phyloP scores from a whole-genome alignment of 2,329 filamentous ascomycete genomes.

The Ceratocystis alfenasii region DNA sequence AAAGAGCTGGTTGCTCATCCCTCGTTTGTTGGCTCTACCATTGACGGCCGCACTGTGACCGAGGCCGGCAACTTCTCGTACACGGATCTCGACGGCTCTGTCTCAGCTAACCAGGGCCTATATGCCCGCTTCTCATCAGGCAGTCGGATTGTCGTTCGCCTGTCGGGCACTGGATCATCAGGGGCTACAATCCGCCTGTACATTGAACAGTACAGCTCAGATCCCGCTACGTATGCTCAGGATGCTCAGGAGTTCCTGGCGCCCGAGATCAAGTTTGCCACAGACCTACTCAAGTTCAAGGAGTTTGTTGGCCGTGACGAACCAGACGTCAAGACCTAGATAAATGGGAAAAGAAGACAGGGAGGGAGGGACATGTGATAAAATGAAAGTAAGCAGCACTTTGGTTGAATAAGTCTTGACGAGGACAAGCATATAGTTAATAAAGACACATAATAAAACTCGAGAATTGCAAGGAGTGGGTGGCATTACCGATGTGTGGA shows the following conservation, averaged over 20 bases:
- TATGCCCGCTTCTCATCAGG: conserved; percentile 91
- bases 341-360: neutral
- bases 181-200: conserved; percentile 95
- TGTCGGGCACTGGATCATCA: conserved; percentile 89
- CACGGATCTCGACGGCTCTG: conserved; percentile 94
- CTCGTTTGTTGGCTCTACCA: conserved; percentile 67
- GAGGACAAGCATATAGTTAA: conserved; percentile 5
- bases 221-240: conserved; percentile 62
- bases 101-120: conserved; percentile 90
- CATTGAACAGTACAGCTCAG: conserved; percentile 85
- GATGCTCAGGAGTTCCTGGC: conserved; percentile 91
- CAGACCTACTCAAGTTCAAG: conserved; percentile 79
- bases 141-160: conserved; percentile 84
- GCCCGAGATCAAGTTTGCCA: conserved; percentile 76
- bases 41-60: conserved; percentile 68
- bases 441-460: neutral
- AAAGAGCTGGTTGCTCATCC: conserved; percentile 62
- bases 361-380: neutral
- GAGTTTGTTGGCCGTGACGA: conserved; percentile 85
- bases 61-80: conserved; percentile 96
- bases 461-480: too few species aligned
- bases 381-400: conserved; percentile 37
- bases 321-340: conserved; percentile 86
- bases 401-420: conserved; percentile 13
- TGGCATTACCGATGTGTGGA: too few species aligned